Conservation (phyloP, 345 rosid genomes). For the Excoecaria cochinchinensis region DNA sequence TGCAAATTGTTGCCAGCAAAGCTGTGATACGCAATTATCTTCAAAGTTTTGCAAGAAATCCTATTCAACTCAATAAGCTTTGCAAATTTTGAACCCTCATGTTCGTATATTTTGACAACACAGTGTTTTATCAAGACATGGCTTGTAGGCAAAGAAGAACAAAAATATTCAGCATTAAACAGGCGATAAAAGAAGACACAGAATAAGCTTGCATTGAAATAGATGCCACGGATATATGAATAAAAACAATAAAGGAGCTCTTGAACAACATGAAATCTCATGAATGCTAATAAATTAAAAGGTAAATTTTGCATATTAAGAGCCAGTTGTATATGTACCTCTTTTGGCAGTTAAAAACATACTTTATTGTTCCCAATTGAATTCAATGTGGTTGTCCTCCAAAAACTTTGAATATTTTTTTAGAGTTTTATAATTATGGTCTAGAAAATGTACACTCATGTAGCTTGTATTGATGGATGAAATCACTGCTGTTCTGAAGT, state of each 20-base stretch:
- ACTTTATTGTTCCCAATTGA: not conserved
- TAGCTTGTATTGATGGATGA: slow-evolving; percentile 6
- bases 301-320: not conserved
- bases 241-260: not conserved
- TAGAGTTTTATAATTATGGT: not conserved
- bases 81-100: not conserved
- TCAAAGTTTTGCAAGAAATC: not conserved
- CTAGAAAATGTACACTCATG: slow-evolving; percentile 6
- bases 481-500: not conserved
- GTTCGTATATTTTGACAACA: not conserved
- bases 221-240: not conserved
- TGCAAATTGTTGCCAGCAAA: not conserved
- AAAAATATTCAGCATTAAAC: not conserved
- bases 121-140: not conserved
- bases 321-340: not conserved
- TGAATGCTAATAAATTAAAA: not conserved
- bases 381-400: not conserved
- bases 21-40: not conserved
- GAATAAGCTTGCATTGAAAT: not conserved
- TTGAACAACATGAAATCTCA: not conserved
- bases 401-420: slow-evolving; percentile 15
- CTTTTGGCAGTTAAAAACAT: not conserved
- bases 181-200: not conserved
- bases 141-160: not conserved
- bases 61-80: not conserved